A percentile compares a stretch with the other conserved stretches of the same genome.
Evolutionary conservation across 106 monocot genomes (phyloP).

Genomic region (Acorus gramineus): DNA sequence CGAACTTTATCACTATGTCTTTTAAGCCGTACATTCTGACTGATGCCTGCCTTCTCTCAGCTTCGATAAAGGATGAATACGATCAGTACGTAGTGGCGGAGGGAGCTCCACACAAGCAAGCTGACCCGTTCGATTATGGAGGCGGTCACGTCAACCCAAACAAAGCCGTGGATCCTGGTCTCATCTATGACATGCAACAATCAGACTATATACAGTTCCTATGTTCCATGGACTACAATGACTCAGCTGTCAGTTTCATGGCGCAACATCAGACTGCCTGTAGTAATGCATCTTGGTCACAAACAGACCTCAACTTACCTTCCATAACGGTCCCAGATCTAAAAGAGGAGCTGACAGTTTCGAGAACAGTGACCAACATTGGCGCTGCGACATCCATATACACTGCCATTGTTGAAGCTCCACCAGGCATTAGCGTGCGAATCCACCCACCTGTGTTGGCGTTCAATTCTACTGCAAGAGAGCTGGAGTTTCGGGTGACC

Average conservation of each 20-base stretch:
- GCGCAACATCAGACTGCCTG: constrained; percentile 21
- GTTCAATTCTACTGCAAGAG: constrained; percentile 35
- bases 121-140: constrained; percentile 60
- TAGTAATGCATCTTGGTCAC: not conserved
- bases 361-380: constrained; percentile 58
- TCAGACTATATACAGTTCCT: constrained; percentile 40
- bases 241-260: constrained; percentile 39
- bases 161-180: constrained; percentile 54
- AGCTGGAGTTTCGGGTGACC: constrained; percentile 29
- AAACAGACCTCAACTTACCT: constrained; percentile 52
- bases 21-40: not conserved
- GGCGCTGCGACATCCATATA: constrained; percentile 31
- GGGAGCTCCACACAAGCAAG: constrained; percentile 43
- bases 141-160: constrained; percentile 56
- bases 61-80: constrained; percentile 21
- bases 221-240: constrained; percentile 63
- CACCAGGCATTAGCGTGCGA: constrained; percentile 32
- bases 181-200: constrained; percentile 38
- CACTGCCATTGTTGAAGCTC: constrained; percentile 28
- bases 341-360: constrained; percentile 20
- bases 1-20: too few relatives aligned
- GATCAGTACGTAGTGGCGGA: constrained; percentile 32
- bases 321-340: constrained; percentile 54
- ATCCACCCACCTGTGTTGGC: constrained; percentile 27
- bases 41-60: constrained; percentile 12